phyloP scores from a whole-genome alignment of 1,139 yeast genomes.

The Debaryomycetaceae sp. region DNA sequence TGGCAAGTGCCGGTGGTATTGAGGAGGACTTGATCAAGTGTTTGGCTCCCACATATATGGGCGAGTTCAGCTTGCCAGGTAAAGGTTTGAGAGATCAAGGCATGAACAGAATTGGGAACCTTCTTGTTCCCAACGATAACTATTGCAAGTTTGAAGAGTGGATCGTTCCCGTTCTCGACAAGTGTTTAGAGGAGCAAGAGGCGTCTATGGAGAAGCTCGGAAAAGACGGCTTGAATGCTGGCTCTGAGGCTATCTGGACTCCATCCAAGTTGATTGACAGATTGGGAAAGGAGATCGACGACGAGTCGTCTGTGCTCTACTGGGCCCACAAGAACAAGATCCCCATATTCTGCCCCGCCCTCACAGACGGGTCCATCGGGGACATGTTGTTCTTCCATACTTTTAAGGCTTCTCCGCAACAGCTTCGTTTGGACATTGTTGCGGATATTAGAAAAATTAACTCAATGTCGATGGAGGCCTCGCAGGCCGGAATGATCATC shows the following conservation, averaged over 20 bases:
- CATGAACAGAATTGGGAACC: slow-evolving; percentile 94
- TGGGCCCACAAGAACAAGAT: slow-evolving; percentile 98
- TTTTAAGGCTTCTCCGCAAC: slow-evolving; percentile 87
- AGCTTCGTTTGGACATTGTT: slow-evolving; percentile 85
- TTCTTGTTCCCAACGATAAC: slow-evolving; percentile 95
- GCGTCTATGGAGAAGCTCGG: slow-evolving; percentile 58
- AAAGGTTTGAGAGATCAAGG: slow-evolving; percentile 86
- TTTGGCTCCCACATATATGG: slow-evolving; percentile 91
- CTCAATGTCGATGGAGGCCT: slow-evolving; percentile 94
- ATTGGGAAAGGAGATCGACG: slow-evolving; percentile 90
- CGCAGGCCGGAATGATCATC: slow-evolving; percentile 90
- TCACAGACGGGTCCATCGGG: slow-evolving; percentile 97
- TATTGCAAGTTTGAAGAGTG: slow-evolving; percentile 97
- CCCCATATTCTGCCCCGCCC: slow-evolving; percentile 95
- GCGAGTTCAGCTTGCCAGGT: slow-evolving; percentile 84
- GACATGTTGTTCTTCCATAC: slow-evolving; percentile 99
- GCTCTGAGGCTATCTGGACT: slow-evolving; percentile 65
- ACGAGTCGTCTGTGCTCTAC: slow-evolving; percentile 89
- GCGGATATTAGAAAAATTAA: slow-evolving; percentile 89
- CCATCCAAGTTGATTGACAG: slow-evolving; percentile 92
- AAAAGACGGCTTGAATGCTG: slow-evolving; percentile 49
- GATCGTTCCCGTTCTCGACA: slow-evolving; percentile 91
- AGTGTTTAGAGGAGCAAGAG: slow-evolving; percentile 85
- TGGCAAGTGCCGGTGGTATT: slow-evolving; percentile 95
- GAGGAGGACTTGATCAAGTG: slow-evolving; percentile 97